Evolutionary conservation across 768 basidiomycete genomes (phyloP), one percentile per base, ranked within the genome.

Genomic region (Pleurotus citrinopileatus): DNA sequence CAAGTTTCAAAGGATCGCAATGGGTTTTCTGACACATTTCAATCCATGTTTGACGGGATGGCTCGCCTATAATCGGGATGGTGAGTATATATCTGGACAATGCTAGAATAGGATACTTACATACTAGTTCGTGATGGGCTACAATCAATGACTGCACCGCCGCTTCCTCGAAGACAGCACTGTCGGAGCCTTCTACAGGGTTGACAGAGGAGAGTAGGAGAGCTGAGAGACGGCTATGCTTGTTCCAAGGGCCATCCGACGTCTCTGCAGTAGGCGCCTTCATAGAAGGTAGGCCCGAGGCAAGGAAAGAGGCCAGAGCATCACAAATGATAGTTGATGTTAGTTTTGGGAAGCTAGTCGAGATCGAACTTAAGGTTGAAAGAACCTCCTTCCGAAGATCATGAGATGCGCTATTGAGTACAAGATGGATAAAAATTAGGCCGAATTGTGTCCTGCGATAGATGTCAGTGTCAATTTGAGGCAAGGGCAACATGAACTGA

Each of bases 1-100:
- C 74, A 4, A 90, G 67, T 12, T 79, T 77, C 19, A 74, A 72
- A 1, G 94, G 94, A 62, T 96, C 91, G 3, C 78, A 63, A 1
- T 73, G 65, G 0, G 87, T 84, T 55, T 77, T 80, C 59, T 90
- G 91, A 53, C 88, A 90, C 3, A 91, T 58, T 53, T 92, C 89
- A 55, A 95, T 88, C 94, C 94, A 97, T 1, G 77, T 78, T 59
- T 82, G 84, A 15, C 82, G 78, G 7, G 79, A 76, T 13, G 72
- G 67, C 19, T 72, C 76, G 57, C 74, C 81, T 81, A 53, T n/a
- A n/a, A n/a, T 13, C 38, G 42, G 23, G 23, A 45, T 3, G 43
- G 25, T 27, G 40, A 53, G 54, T 2, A 10, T 32, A 12, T 15
- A 13, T 29, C 3, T 27, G 27, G 13, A 25, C 54, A 15, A 32